Conservation (phyloP, 495 filamentous ascomycete species). For the Opeltia flavorubescens region DNA sequence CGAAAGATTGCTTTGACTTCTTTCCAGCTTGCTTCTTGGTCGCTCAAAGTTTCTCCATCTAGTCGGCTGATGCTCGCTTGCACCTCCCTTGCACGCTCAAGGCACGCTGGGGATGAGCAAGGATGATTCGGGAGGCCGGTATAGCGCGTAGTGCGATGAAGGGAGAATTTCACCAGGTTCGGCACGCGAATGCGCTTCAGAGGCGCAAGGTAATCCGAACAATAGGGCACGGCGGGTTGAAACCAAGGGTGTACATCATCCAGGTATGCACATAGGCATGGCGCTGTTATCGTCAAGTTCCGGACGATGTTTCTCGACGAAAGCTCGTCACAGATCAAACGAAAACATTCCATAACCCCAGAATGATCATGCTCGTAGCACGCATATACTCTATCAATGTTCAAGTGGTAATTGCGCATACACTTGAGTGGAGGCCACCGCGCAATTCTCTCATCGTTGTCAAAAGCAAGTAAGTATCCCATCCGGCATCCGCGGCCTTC, state of each 20-base stretch:
- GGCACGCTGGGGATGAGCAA: neutral
- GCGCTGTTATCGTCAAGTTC: neutral
- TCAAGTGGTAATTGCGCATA: neutral
- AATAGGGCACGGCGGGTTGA: neutral
- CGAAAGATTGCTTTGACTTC: too few species aligned
- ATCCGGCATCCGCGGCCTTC: neutral
- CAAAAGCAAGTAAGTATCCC: neutral
- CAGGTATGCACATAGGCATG: neutral
- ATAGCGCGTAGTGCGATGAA: neutral
- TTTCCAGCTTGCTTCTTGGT: neutral
- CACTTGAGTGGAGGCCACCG: neutral
- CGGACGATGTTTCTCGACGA: neutral
- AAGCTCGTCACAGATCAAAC: neutral
- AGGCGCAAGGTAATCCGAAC: neutral
- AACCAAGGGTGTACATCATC: neutral
- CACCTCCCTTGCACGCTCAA: neutral
- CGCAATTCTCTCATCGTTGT: neutral
- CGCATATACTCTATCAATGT: neutral
- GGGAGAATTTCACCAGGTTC: neutral
- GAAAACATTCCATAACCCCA: neutral
- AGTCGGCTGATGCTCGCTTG: neutral
- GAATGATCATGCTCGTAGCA: neutral
- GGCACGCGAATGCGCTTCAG: neutral
- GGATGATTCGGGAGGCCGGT: neutral
- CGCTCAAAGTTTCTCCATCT: neutral